Evolutionary conservation across 441 rosid genomes (phyloP).

Genomic region (Raphanus hybrid): DNA sequence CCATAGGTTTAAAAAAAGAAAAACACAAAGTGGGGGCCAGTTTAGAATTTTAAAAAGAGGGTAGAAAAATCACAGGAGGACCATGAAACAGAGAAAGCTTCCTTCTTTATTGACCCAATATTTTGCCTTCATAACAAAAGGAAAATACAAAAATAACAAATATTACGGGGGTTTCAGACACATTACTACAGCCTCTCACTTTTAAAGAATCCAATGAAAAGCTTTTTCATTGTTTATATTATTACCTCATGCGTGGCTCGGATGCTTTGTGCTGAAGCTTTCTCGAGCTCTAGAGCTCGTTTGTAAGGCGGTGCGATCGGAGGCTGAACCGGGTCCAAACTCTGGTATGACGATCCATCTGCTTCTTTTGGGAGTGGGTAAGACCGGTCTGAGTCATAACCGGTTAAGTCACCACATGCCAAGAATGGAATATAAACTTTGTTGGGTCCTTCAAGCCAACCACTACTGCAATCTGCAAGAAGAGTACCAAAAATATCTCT

Average conservation of each 20-base stretch:
- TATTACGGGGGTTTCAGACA: not conserved
- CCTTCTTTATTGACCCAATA: conserved; percentile 34
- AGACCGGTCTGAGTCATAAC: conserved; percentile 91
- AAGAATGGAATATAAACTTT: conserved; percentile 92
- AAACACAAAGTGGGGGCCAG: conserved; percentile 12
- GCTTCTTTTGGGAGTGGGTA: conserved; percentile 86
- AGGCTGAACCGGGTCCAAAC: conserved; percentile 91
- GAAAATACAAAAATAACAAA: not conserved
- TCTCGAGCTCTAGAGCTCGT: conserved; percentile 93
- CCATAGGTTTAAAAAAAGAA: not conserved
- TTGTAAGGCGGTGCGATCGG: conserved; percentile 95
- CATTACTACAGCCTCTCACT: too few relatives aligned
- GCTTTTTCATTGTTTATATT: conserved; percentile 45
- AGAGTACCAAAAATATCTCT: conserved; percentile 20
- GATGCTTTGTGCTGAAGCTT: conserved; percentile 69
- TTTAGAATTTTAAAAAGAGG: conserved; percentile 21
- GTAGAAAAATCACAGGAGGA: conserved; percentile 30
- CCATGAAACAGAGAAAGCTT: conserved; percentile 24
- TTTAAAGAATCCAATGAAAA: not conserved
- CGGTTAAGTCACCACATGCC: conserved; percentile 91
- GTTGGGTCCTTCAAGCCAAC: conserved; percentile 90
- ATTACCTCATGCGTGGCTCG: conserved; percentile 25
- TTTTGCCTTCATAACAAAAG: conserved; percentile 9
- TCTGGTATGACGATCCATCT: conserved; percentile 72
- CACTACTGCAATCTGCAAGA: conserved; percentile 86